Conservation (phyloP, 1,139 yeast genomes). For the Kodamaea ohmeri region DNA sequence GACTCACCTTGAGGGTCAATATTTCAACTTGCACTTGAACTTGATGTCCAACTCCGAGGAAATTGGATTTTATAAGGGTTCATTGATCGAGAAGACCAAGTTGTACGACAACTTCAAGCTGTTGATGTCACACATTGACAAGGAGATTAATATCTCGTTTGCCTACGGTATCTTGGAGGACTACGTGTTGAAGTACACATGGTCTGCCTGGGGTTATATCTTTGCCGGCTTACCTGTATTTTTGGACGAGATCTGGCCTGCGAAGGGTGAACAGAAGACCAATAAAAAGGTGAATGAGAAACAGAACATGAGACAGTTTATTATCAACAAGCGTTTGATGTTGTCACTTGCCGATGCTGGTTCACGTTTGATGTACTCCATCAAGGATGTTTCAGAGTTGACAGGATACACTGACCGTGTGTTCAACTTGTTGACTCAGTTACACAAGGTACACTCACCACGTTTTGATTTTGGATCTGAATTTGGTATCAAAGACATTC, state of each 20-base stretch:
- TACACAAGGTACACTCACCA: constrained; percentile 80
- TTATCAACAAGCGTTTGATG: constrained; percentile 87
- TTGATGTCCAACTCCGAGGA: constrained; percentile 89
- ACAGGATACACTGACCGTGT: constrained; percentile 91
- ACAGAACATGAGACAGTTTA: constrained; percentile 79
- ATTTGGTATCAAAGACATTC: constrained; percentile 53
- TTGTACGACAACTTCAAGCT: constrained; percentile 57
- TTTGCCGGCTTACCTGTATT: constrained; percentile 87
- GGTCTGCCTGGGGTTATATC: constrained; percentile 93
- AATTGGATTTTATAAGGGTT: constrained; percentile 91
- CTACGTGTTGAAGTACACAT: constrained; percentile 82
- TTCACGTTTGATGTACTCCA: constrained; percentile 91
- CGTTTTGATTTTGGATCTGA: constrained; percentile 62
- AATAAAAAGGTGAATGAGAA: constrained; percentile 33
- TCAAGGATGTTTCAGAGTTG: constrained; percentile 86
- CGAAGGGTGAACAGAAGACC: constrained; percentile 13
- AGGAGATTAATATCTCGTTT: constrained; percentile 51
- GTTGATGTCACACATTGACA: constrained; percentile 46
- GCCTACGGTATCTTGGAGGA: constrained; percentile 77
- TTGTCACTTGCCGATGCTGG: constrained; percentile 94
- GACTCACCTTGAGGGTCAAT: constrained; percentile 83
- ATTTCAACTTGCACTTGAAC: constrained; percentile 82
- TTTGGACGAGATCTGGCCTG: constrained; percentile 44
- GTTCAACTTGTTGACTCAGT: constrained; percentile 66
- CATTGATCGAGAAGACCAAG: constrained; percentile 72